These are phyloP conservation scores for Sindora glabra DNA, from an alignment of 306 rosid genomes.

Conservation along the genomic window DNA sequence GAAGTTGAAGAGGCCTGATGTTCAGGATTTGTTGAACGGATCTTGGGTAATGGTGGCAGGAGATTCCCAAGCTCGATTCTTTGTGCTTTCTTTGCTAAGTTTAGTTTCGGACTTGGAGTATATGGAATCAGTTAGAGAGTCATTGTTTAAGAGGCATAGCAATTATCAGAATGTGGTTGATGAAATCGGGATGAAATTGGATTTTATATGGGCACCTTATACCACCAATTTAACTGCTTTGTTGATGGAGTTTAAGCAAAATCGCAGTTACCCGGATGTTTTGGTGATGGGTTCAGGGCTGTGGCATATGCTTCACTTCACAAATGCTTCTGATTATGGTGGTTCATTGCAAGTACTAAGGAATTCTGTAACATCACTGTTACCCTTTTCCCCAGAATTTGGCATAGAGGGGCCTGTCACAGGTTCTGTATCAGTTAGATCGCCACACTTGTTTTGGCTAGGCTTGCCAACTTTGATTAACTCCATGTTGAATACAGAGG, in stretches of 20 bases:
- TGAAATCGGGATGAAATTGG: constrained; percentile 68
- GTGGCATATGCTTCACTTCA: constrained; percentile 78
- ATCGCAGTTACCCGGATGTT: constrained; percentile 62
- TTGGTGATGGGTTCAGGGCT: constrained; percentile 76
- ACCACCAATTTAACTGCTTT: constrained; percentile 52
- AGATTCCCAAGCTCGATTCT: constrained; percentile 73
- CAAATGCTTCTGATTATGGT: constrained; percentile 58
- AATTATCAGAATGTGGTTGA: constrained; percentile 52
- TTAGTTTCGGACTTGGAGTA: constrained; percentile 49
- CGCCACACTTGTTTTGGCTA: constrained; percentile 83
- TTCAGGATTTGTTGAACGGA: constrained; percentile 77
- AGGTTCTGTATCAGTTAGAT: constrained; percentile 37
- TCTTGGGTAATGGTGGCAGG: constrained; percentile 89
- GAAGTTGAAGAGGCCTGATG: constrained; percentile 39
- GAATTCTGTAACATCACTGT: constrained; percentile 35
- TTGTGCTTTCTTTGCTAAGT: constrained; percentile 44
- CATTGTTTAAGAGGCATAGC: constrained; percentile 68
- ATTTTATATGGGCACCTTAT: constrained; percentile 85
- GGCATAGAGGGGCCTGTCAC: constrained; percentile 30
- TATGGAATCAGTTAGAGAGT: constrained; percentile 29
- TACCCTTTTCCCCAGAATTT: constrained; percentile 48
- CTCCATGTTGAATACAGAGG: constrained; percentile 75
- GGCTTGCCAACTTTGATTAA: constrained; percentile 77
- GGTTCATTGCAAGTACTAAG: constrained; percentile 30
- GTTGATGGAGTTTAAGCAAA: constrained; percentile 36